These are phyloP conservation scores for Coemansia sp. DNA, from an alignment of 192 early-diverging fungal genomes.

Conservation along the genomic window DNA sequence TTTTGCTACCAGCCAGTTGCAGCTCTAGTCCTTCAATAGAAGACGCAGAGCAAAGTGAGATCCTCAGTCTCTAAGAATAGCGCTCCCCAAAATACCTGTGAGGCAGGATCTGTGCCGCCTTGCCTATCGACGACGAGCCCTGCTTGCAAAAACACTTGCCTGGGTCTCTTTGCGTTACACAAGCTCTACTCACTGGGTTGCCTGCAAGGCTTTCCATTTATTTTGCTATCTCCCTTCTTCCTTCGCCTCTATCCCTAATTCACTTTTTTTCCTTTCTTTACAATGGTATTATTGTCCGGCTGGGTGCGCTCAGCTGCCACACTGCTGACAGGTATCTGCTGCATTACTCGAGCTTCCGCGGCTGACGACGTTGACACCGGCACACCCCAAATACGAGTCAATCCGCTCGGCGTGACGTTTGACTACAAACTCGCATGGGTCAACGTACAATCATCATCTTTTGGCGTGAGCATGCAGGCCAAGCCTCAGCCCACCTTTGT, in stretches of 20 bases:
- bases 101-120: conserved; percentile 8
- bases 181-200: neutral
- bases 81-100: neutral
- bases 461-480: conserved; percentile 42
- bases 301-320: conserved; percentile 7
- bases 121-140: neutral
- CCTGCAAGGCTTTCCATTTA: neutral
- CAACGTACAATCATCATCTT: conserved; percentile 35
- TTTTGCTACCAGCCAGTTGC: neutral
- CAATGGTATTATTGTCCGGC: conserved; percentile 3
- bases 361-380: neutral
- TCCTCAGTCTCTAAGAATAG: neutral
- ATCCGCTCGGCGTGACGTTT: conserved; percentile 44
- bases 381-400: conserved; percentile 9
- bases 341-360: neutral
- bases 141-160: conserved; percentile 3
- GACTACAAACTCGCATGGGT: conserved; percentile 50
- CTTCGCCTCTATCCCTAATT: neutral
- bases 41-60: neutral
- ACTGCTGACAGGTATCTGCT: neutral
- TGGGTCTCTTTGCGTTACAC: conserved; percentile 8
- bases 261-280: neutral
- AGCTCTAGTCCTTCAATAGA: neutral
- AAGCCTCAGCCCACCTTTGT: conserved; percentile 19
- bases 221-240: neutral